phyloP scores from a whole-genome alignment of 2,329 filamentous ascomycete species.

The Clarireedia monteithiana region DNA sequence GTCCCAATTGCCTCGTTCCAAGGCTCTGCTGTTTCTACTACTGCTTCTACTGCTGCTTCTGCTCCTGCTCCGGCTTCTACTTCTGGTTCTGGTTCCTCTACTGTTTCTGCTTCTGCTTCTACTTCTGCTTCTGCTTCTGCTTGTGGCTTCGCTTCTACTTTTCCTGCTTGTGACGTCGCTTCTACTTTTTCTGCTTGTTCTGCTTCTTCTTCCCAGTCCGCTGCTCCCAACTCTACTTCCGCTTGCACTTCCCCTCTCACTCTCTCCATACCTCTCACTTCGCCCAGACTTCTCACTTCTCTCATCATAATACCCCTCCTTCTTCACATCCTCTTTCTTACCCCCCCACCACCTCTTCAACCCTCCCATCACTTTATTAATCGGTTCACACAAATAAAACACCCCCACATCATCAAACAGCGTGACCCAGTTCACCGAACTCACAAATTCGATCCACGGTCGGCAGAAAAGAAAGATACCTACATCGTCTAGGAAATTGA shows the following conservation, averaged over 20 bases:
- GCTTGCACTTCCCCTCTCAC: background rate
- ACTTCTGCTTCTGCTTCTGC: background rate
- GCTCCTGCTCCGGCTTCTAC: background rate
- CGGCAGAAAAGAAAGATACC: constrained; percentile 17
- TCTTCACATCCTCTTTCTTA: background rate
- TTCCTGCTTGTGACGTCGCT: too few relatives aligned
- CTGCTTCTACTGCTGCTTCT: background rate
- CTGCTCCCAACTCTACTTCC: background rate
- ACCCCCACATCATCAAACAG: constrained; percentile 21
- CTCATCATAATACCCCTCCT: background rate
- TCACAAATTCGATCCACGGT: constrained; percentile 12
- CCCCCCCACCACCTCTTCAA: background rate
- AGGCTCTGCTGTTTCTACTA: too few relatives aligned
- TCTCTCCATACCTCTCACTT: background rate
- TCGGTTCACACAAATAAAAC: background rate
- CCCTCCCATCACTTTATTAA: background rate
- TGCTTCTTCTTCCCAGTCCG: background rate
- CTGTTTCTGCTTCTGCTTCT: background rate
- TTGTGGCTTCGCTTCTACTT: background rate
- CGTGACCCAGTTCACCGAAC: constrained; percentile 12
- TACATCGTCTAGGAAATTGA: constrained; percentile 22
- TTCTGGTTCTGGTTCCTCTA: background rate
- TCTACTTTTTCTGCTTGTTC: background rate
- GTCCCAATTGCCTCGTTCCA: too few relatives aligned
- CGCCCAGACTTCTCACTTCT: background rate